Evolutionary conservation across 352 stramenopile genomes (phyloP), one percentile per base, ranked within the genome.

Genomic region (Pythium phragmiticola): DNA sequence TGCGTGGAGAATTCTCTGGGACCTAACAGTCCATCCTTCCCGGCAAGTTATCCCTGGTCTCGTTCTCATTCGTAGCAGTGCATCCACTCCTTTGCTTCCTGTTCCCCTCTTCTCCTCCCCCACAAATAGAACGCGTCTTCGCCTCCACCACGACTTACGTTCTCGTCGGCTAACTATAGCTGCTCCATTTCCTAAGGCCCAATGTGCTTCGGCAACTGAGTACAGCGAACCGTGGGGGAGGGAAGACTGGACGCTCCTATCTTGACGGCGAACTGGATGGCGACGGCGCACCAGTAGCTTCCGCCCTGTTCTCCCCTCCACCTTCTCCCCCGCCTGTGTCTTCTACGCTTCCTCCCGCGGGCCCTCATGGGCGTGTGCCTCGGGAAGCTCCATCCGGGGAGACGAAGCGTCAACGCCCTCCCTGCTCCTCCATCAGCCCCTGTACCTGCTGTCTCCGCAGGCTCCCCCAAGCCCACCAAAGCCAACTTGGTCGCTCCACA

Each of bases 341-440:
- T 55, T 16, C 33, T 30, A 28, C 47, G 33, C 33, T 36, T 47
- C 21, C 33, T 21, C 26, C 13, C 21, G 34, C 26, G 33, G 50
- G 50, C 52, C n/a, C 3, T 17, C 45, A 69, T 69, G 62, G 62
- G 62, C 45, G 55, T 69, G 43, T 69, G 62, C 48, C 62, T 69
- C 55, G 55, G 62, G 47, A 69, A 69, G 55, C 54, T 69, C 41
- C 43, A 55, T 28, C 30, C 45, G 19, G 41, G 45, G 26, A 48
- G 26, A 42, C 52, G 51, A 36, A 47, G 39, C 60, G 49, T 60
- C 51, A 43, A 60, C n/a, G 42, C 42, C 28, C 28, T 58, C 26
- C 39, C 26, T 30, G 26, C 26, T 30, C 26, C 26, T 30, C 26
- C 37, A 42, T 42, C 37, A 16, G 37, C 21, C 3, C 43, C 43